Evolutionary conservation across 768 basidiomycete species (phyloP).

Genomic region (Gautieria morchelliformis): DNA sequence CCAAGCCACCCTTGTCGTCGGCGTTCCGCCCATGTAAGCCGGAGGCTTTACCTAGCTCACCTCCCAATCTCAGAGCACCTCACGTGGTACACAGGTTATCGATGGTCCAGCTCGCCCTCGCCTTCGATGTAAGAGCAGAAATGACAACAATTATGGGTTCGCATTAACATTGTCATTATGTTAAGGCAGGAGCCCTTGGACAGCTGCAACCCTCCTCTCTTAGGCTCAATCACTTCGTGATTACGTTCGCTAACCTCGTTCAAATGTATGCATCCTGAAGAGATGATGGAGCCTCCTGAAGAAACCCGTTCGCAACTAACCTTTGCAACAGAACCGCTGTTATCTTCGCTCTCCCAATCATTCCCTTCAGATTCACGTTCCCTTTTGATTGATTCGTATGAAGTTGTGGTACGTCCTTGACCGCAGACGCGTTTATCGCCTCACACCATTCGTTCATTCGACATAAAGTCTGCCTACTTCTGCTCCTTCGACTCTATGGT

Average conservation of each 20-base stretch:
- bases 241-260: not conserved
- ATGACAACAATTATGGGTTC: too few species aligned
- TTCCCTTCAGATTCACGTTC: constrained; percentile 54
- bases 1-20: not conserved
- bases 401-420: constrained; percentile 67
- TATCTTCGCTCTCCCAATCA: constrained; percentile 70
- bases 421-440: not conserved
- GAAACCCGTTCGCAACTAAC: constrained; percentile 83
- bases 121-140: not conserved
- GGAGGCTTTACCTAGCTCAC: not conserved
- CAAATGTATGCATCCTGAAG: constrained; percentile 31
- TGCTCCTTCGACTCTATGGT: too few species aligned
- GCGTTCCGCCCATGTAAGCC: not conserved
- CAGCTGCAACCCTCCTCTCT: constrained; percentile 87
- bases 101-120: not conserved
- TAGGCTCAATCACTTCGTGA: constrained; percentile 40
- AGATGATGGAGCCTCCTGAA: constrained; percentile 96
- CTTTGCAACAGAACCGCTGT: too few species aligned
- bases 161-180: not conserved
- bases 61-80: not conserved
- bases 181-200: constrained; percentile 75
- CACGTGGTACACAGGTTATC: not conserved
- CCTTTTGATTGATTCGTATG: constrained; percentile 76
- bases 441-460: constrained; percentile 18
- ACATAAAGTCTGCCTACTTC: constrained; percentile 83